Conservation (phyloP, 2,329 filamentous ascomycete species). For the Pleoardoris graminearum region DNA sequence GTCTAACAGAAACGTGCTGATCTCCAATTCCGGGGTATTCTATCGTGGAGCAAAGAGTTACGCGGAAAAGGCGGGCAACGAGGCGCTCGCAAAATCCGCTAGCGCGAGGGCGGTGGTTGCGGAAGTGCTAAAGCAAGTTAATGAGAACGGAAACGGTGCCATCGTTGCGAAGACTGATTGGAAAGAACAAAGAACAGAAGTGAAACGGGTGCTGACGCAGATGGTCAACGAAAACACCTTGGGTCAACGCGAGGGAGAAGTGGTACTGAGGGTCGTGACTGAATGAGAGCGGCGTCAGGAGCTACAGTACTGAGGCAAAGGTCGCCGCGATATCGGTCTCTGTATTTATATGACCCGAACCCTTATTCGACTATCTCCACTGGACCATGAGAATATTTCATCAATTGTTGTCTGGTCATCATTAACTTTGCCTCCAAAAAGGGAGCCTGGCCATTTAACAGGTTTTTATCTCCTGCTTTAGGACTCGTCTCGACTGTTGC, state of each 20-base stretch:
- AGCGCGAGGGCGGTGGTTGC: conserved; percentile 14
- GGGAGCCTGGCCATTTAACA: no score
- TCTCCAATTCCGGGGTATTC: conserved; percentile 46
- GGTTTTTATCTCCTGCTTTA: no score
- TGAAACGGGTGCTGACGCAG: conserved; percentile 29
- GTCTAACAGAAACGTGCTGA: conserved; percentile 38
- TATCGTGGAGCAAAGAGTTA: conserved; percentile 40
- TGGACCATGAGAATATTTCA: no score
- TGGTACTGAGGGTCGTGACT: background rate
- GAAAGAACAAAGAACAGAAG: conserved; percentile 23
- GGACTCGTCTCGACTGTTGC: no score
- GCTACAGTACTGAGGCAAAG: background rate
- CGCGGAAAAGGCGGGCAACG: conserved; percentile 32
- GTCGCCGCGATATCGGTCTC: no score
- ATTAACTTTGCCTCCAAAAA: no score
- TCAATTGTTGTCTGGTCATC: no score
- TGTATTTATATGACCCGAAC: no score
- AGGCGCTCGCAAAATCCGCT: conserved; percentile 37
- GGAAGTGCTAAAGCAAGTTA: conserved; percentile 12
- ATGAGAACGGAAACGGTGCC: background rate
- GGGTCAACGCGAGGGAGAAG: conserved; percentile 18
- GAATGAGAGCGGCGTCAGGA: background rate
- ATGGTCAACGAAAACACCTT: conserved; percentile 30
- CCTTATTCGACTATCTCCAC: no score
- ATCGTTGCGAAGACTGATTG: conserved; percentile 25